Conservation (phyloP, 352 stramenopile genomes). For the Globisporangium rhizosaccharum region DNA sequence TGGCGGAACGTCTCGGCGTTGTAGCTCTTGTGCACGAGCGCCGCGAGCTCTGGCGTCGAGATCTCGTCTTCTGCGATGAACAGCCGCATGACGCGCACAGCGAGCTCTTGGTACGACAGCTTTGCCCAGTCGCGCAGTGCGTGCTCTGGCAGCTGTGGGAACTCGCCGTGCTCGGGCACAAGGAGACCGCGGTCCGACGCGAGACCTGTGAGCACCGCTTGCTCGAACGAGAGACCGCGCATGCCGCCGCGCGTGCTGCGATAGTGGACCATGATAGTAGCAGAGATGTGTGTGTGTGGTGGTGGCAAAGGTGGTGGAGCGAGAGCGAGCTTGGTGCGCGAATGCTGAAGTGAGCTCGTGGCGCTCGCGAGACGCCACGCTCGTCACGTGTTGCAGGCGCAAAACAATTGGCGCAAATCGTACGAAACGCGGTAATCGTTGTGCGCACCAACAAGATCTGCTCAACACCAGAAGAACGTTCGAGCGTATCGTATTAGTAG, state of each 20-base stretch:
- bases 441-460: not conserved
- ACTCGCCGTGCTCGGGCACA: conserved; percentile 70
- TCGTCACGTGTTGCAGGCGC: not conserved
- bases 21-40: conserved; percentile 93
- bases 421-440: not conserved
- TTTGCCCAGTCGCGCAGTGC: conserved; percentile 76
- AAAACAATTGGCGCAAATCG: not conserved
- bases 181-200: conserved; percentile 81
- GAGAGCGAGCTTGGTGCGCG: not conserved
- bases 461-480: not conserved
- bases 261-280: conserved; percentile 72
- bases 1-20: conserved; percentile 87
- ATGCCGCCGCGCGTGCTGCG: conserved; percentile 80
- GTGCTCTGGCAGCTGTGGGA: conserved; percentile 66
- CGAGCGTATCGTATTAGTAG: not conserved
- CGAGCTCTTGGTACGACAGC: conserved; percentile 94
- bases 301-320: not conserved
- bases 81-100: conserved; percentile 93
- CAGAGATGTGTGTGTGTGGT: not conserved
- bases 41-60: conserved; percentile 79
- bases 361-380: not conserved
- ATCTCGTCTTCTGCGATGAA: conserved; percentile 97
- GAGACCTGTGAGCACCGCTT: conserved; percentile 83
- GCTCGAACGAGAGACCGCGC: conserved; percentile 78
- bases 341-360: conserved; percentile 8